These are phyloP conservation scores for Synura sp. DNA, from an alignment of 352 stramenopile genomes.

Conservation along the genomic window DNA sequence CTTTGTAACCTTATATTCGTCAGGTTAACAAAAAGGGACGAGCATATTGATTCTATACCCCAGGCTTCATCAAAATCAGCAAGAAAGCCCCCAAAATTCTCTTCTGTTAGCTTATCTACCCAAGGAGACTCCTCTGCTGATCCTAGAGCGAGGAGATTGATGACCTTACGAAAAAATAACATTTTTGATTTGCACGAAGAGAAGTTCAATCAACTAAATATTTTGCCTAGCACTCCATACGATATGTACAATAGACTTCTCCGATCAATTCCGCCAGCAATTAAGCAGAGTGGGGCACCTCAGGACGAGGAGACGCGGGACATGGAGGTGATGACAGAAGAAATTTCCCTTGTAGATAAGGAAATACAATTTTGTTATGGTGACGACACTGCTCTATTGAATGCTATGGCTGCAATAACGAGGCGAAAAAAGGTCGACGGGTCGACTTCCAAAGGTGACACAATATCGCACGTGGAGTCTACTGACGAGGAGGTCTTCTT, in stretches of 20 bases:
- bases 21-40: neutral
- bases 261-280: neutral
- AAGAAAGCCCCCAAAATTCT: neutral
- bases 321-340: slow-evolving; percentile 22
- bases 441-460: neutral
- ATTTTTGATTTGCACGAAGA: neutral
- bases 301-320: neutral
- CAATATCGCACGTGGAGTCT: neutral
- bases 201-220: neutral
- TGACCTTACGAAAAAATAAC: neutral
- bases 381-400: slow-evolving; percentile 14
- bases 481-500: too few species aligned
- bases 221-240: neutral
- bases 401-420: neutral
- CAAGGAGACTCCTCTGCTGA: too few species aligned
- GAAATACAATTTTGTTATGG: slow-evolving; percentile 20
- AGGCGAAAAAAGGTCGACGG: too few species aligned
- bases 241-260: neutral
- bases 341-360: neutral
- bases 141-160: neutral
- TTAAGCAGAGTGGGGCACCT: slow-evolving; percentile 8
- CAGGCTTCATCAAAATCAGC: neutral
- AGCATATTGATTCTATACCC: neutral
- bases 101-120: too few species aligned
- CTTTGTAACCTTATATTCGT: too few species aligned